phyloP scores from a whole-genome alignment of 2,329 filamentous ascomycete species.

The Simplicillium sp. region DNA sequence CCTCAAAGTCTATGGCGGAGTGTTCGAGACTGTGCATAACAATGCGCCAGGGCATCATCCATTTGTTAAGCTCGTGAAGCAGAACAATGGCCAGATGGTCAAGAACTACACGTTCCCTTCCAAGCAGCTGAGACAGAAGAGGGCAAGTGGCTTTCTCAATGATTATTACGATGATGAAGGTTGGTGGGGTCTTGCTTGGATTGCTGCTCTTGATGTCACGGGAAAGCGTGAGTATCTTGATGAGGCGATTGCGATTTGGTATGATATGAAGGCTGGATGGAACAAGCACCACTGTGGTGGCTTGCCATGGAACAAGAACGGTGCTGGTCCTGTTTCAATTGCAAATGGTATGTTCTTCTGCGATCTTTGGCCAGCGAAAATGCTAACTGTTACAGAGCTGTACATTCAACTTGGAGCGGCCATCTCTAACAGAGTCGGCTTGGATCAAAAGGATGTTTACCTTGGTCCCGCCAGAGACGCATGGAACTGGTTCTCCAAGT shows the following conservation, averaged over 20 bases:
- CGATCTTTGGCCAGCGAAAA: no score
- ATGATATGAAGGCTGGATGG: conserved; percentile 40
- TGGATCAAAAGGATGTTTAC: conserved; percentile 28
- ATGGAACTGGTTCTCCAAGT: conserved; percentile 42
- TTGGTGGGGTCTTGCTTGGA: conserved; percentile 53
- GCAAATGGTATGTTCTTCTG: conserved; percentile 33
- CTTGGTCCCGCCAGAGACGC: conserved; percentile 33
- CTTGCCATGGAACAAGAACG: conserved; percentile 47
- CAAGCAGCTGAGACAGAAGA: neutral
- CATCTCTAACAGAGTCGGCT: conserved; percentile 35
- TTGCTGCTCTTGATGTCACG: conserved; percentile 43
- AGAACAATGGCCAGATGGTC: neutral
- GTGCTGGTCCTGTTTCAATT: conserved; percentile 40
- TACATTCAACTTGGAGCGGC: conserved; percentile 41
- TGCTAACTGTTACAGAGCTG: conserved; percentile 26
- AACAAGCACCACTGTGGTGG: conserved; percentile 40
- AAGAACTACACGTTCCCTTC: neutral
- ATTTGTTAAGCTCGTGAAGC: neutral
- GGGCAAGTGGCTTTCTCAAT: neutral
- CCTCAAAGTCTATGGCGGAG: neutral
- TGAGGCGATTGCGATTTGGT: conserved; percentile 41
- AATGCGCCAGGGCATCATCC: neutral
- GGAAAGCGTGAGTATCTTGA: conserved; percentile 36
- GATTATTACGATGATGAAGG: conserved; percentile 47
- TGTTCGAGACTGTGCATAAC: neutral